Conservation (phyloP, 2,329 filamentous ascomycete species). For the Curvularia verruculosa region DNA sequence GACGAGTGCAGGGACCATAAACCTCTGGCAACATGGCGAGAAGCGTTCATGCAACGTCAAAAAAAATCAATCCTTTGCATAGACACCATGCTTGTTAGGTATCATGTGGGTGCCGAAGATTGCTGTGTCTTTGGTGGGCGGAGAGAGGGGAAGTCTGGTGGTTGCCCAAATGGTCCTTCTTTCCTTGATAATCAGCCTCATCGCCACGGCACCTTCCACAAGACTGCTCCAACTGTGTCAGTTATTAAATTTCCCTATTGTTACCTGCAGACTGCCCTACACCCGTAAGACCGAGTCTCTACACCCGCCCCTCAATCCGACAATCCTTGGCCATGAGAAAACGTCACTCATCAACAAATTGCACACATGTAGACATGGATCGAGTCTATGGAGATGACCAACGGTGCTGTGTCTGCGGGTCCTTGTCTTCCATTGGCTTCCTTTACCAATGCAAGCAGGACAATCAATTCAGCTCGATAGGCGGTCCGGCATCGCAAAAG, state of each 20-base stretch:
- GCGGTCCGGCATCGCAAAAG: conserved; percentile 5
- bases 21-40: neutral
- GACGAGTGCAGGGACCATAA: neutral
- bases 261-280: neutral
- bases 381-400: conserved; percentile 62
- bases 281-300: neutral
- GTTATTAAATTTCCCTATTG: neutral
- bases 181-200: neutral
- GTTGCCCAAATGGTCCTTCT: neutral
- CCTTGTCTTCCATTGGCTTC: conserved; percentile 67
- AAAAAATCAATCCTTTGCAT: neutral
- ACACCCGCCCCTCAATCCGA: conserved; percentile 5
- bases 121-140: neutral
- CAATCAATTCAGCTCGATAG: conserved; percentile 15
- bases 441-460: conserved; percentile 77
- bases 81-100: neutral
- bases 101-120: neutral
- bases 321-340: conserved; percentile 20
- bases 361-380: conserved; percentile 72
- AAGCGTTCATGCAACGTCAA: neutral
- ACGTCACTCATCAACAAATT: conserved; percentile 49
- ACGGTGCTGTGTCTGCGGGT: conserved; percentile 65
- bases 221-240: neutral
- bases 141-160: neutral
- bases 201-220: neutral